Evolutionary conservation across 192 early-diverging fungal genomes (phyloP).

Genomic region (Backusella tuberculispora): DNA sequence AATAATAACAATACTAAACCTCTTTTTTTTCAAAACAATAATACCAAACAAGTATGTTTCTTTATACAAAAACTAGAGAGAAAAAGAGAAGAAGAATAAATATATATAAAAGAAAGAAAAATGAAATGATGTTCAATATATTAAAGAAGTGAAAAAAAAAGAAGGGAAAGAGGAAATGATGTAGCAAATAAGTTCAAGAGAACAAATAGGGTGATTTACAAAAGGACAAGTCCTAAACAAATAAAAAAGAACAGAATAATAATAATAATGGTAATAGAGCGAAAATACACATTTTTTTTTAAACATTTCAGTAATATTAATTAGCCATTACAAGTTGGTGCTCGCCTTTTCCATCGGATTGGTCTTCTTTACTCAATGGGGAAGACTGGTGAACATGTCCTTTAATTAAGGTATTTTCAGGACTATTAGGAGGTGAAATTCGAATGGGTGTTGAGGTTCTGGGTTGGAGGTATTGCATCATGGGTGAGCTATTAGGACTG

Average conservation of each 20-base stretch:
- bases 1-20: background rate
- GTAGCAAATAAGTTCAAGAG: slow-evolving; percentile 6
- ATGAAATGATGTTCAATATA: slow-evolving; percentile 9
- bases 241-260: background rate
- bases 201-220: background rate
- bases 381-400: slow-evolving; percentile 19
- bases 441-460: slow-evolving; percentile 38
- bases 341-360: slow-evolving; percentile 3
- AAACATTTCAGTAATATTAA: background rate
- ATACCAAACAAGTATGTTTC: no score
- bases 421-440: slow-evolving; percentile 43
- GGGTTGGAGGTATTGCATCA: slow-evolving; percentile 39
- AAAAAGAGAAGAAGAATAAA: background rate
- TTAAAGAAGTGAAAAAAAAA: background rate
- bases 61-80: background rate
- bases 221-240: slow-evolving; percentile 9
- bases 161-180: background rate
- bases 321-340: slow-evolving; percentile 6
- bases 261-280: background rate
- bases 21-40: no score
- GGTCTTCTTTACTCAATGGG: slow-evolving; percentile 30
- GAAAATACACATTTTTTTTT: background rate
- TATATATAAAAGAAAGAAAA: background rate
- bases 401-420: slow-evolving; percentile 22
- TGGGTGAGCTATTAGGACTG: slow-evolving; percentile 33